Conservation (phyloP, 805 yeast species). For the Priceomyces haplophilus region DNA sequence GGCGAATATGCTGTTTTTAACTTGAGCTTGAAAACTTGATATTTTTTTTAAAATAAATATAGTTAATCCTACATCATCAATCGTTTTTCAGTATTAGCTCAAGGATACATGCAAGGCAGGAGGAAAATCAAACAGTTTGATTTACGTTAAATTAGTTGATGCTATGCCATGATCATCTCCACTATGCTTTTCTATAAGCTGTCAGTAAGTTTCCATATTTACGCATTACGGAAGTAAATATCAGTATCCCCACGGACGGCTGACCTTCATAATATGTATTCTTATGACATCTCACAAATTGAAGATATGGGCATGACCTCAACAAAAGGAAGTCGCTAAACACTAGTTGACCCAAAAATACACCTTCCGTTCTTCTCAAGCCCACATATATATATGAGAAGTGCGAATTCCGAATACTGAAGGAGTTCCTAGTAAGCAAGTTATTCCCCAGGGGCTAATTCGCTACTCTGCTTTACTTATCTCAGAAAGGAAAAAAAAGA, state of each 20-base stretch:
- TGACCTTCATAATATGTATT: not conserved
- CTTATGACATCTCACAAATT: not conserved
- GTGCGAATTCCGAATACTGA: too few species aligned
- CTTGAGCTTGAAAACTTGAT: too few species aligned
- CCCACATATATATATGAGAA: not conserved
- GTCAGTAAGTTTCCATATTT: slow-evolving; percentile 5
- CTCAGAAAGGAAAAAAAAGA: slow-evolving; percentile 7
- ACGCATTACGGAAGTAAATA: not conserved
- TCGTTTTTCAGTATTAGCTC: too few species aligned
- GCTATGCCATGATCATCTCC: not conserved
- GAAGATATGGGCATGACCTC: not conserved
- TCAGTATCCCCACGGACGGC: slow-evolving; percentile 1
- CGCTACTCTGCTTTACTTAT: not conserved
- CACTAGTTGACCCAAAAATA: not conserved
- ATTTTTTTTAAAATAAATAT: too few species aligned
- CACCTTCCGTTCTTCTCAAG: not conserved
- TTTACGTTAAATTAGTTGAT: not conserved
- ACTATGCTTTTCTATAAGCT: not conserved
- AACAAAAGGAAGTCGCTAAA: not conserved
- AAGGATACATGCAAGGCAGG: too few species aligned
- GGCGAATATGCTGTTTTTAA: too few species aligned
- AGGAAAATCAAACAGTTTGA: too few species aligned
- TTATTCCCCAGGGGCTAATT: not conserved
- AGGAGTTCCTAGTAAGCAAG: too few species aligned
- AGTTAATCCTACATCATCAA: too few species aligned